Conservation (phyloP, 768 basidiomycete species). For the Paxillus rubicundulus region DNA sequence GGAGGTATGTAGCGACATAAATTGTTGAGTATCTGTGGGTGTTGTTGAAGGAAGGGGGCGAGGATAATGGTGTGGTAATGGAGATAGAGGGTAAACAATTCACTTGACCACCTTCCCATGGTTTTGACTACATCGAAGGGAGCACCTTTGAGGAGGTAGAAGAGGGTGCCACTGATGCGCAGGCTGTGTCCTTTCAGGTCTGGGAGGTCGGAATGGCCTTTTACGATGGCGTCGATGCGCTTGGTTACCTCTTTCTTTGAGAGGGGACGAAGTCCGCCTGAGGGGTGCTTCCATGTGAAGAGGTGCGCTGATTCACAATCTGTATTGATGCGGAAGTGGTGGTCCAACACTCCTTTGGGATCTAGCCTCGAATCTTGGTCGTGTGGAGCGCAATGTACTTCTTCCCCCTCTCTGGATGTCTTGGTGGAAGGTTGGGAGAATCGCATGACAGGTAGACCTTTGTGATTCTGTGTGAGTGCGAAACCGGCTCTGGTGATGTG, state of each 20-base stretch:
- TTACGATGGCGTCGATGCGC: constrained; percentile 9
- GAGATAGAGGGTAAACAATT: constrained; percentile 31
- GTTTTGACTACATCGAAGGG: constrained; percentile 33
- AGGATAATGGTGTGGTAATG: constrained; percentile 25
- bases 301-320: too few species aligned
- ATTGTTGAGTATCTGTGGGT: background rate
- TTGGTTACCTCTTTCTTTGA: constrained; percentile 17
- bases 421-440: too few species aligned
- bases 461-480: too few species aligned
- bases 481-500: too few species aligned
- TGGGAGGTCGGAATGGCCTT: background rate
- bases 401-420: too few species aligned
- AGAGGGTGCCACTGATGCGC: constrained; percentile 27
- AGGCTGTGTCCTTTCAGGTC: constrained; percentile 29
- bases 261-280: too few species aligned
- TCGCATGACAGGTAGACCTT: too few species aligned
- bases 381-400: too few species aligned
- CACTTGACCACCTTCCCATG: constrained; percentile 35
- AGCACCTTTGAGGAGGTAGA: constrained; percentile 26
- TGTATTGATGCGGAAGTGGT: too few species aligned
- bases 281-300: too few species aligned
- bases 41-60: constrained; percentile 25
- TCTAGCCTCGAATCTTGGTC: too few species aligned
- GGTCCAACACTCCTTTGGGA: too few species aligned
- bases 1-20: background rate